Evolutionary conservation across 2,329 filamentous ascomycete genomes (phyloP).

Genomic region (Beauveria sp.): DNA sequence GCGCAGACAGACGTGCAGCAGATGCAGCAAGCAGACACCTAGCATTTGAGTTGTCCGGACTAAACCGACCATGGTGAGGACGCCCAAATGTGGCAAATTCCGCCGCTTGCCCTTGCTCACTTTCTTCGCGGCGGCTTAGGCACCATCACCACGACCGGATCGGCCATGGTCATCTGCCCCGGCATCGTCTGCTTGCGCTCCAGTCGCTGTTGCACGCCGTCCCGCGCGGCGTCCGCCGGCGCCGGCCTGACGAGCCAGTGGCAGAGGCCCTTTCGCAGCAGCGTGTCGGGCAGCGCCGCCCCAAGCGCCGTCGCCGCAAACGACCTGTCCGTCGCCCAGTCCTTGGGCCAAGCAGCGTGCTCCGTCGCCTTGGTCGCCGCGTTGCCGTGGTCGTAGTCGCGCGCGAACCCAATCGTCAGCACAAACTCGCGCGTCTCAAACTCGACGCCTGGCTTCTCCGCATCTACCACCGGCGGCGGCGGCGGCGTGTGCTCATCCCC

Average conservation of each 20-base stretch:
- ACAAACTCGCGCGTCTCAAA: conserved; percentile 28
- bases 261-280: conserved; percentile 31
- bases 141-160: not conserved
- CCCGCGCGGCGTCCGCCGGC: not conserved
- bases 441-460: not conserved
- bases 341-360: conserved; percentile 34
- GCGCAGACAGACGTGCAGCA: not conserved
- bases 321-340: conserved; percentile 23
- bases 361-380: conserved; percentile 25
- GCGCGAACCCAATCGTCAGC: conserved; percentile 32
- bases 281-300: conserved; percentile 30
- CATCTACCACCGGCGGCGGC: not conserved
- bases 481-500: not conserved
- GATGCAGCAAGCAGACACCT: not conserved
- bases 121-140: not conserved
- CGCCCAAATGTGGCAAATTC: not conserved
- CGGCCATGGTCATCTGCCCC: not conserved
- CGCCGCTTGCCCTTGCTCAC: not conserved
- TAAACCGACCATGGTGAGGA: not conserved
- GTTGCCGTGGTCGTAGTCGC: conserved; percentile 32
- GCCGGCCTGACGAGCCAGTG: conserved; percentile 33
- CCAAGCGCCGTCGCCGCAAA: conserved; percentile 30
- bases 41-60: not conserved
- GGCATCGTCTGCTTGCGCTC: conserved; percentile 14
- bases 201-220: conserved; percentile 14